phyloP scores from a whole-genome alignment of 2,329 filamentous ascomycete genomes.

The Calonectria fujianensis region DNA sequence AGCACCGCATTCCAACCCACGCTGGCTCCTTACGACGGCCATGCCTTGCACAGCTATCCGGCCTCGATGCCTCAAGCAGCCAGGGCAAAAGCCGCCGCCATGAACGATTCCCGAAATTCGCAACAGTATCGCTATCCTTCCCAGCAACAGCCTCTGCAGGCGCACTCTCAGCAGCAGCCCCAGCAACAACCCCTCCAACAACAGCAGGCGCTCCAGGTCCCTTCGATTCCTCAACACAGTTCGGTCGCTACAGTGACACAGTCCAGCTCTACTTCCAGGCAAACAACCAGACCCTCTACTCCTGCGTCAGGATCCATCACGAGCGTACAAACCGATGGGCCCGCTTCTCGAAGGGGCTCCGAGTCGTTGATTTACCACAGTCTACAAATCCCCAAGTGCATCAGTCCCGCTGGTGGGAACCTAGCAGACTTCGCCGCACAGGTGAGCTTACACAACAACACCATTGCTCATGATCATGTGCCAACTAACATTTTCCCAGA shows the following conservation, averaged over 20 bases:
- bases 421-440: constrained; percentile 89
- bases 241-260: constrained; percentile 47
- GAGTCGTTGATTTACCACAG: constrained; percentile 73
- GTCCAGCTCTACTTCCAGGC: constrained; percentile 47
- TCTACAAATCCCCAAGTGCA: constrained; percentile 83
- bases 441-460: constrained; percentile 67
- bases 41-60: constrained; percentile 65
- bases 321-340: constrained; percentile 56
- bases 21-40: constrained; percentile 68
- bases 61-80: constrained; percentile 58
- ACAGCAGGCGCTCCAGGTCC: constrained; percentile 38
- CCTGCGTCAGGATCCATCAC: constrained; percentile 58
- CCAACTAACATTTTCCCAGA: constrained; percentile 69
- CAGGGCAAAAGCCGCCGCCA: constrained; percentile 55
- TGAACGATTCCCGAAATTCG: constrained; percentile 59
- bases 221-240: constrained; percentile 44
- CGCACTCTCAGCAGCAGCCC: constrained; percentile 22
- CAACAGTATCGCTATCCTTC: constrained; percentile 58
- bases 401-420: constrained; percentile 84
- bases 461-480: background rate
- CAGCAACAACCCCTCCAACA: constrained; percentile 43
- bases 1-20: constrained; percentile 71
- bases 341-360: constrained; percentile 62
- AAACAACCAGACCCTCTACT: constrained; percentile 62
- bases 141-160: constrained; percentile 51